Base-by-base conservation (phyloP, 2,329 filamentous ascomycete species). In the Penicillium sp. region DNA sequence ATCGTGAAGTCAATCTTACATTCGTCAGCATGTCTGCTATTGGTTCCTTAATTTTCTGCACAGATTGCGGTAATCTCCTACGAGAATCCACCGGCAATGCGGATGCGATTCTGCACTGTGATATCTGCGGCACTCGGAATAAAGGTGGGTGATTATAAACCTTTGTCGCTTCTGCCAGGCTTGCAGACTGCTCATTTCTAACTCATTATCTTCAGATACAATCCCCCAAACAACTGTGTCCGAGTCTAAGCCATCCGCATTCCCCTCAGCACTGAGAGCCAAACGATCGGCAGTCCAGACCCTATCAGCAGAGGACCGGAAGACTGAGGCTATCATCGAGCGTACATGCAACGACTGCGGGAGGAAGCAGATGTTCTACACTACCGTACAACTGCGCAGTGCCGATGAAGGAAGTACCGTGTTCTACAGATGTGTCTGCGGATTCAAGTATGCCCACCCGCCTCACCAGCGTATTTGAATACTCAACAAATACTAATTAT, bases 351-450 rank as follows among this genome's bases (percentile, higher is more conserved):
- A 88, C 43, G 87, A 91, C 67, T 97, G 94, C 73, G 90, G 88
- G 16, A 81, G 86, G 50, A 86, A 86, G 50, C 88, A 96, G 70
- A 91, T 97, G 74, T 88, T 86, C 65, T 97, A 88, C 73, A 89
- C 90, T 47, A 88, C 88, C 3, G 85, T 91, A 58, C 94, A 99
- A 73, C 78, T 96, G 67, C 88, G 93, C 65, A 87, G 91, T 79
- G 94, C 93, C 52, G 94, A 99, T 73, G 93, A 97, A 84, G 94
- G 94, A 58, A 90, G 88, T 62, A 97, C 93, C 0, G 85, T 96
- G 52, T 95, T 97, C 69, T 96, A 91, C 76, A 88, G 82, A 57
- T 97, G 92, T 76, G 86, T 91, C 55, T 97, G 92, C 71, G 90
- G 90, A 56, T 80, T 90, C 75, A 92, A 89, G 88, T 92, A 83